Conservation (phyloP, 352 stramenopile genomes). For the Globisporangium irregulare region DNA sequence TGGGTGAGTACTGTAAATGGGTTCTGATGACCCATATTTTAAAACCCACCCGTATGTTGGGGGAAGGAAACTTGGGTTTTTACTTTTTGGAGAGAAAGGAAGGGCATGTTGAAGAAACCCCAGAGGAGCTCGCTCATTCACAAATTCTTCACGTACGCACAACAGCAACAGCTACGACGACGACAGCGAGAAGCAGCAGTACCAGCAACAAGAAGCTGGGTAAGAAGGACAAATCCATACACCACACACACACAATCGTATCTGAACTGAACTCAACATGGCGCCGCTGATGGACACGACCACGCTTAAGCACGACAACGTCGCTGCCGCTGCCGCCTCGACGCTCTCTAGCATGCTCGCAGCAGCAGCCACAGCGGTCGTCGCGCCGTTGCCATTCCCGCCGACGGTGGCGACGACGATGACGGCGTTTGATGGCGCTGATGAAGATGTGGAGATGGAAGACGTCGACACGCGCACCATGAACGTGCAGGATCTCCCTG, state of each 20-base stretch:
- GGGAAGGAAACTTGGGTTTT: neutral
- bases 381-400: constrained; percentile 13
- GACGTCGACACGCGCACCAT: neutral
- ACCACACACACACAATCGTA: neutral
- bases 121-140: constrained; percentile 4
- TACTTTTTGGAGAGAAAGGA: neutral
- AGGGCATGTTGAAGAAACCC: constrained; percentile 8
- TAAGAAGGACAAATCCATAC: neutral
- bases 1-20: neutral
- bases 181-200: neutral
- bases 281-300: constrained; percentile 19
- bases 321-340: neutral
- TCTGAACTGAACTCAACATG: constrained; percentile 3
- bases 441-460: neutral
- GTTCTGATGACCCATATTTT: neutral
- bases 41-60: neutral
- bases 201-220: neutral
- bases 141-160: constrained; percentile 9
- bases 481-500: constrained; percentile 33
- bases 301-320: constrained; percentile 16
- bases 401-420: neutral
- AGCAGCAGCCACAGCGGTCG: neutral
- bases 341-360: constrained; percentile 12
- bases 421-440: neutral
- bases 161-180: constrained; percentile 3